These are phyloP conservation scores for Nemania serpens DNA, from an alignment of 2,329 filamentous ascomycete genomes.

Conservation along the genomic window DNA sequence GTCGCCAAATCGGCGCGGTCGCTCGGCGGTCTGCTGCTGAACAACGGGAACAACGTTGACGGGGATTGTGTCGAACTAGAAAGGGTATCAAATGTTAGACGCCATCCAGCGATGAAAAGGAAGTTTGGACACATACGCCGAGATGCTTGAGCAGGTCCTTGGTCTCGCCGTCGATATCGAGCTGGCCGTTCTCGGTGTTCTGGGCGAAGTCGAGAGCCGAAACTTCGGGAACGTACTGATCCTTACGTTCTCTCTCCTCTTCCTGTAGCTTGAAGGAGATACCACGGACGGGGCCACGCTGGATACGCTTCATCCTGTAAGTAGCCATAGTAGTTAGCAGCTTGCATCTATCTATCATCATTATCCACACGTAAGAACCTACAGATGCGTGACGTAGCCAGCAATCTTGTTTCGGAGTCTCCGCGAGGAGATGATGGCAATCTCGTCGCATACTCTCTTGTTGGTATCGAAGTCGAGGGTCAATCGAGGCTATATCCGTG, in stretches of 20 bases:
- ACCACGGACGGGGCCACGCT: constrained; percentile 97
- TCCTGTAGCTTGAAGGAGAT: constrained; percentile 99
- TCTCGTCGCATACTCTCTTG: constrained; percentile 99
- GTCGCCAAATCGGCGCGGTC: constrained; percentile 76
- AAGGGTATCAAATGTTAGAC: constrained; percentile 2
- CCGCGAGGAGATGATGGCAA: constrained; percentile 99
- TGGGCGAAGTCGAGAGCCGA: constrained; percentile 98
- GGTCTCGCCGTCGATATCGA: constrained; percentile 96
- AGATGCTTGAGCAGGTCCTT: constrained; percentile 99
- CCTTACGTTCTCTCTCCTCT: constrained; percentile 99
- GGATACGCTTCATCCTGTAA: constrained; percentile 92
- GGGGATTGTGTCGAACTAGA: constrained; percentile 92
- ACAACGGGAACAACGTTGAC: constrained; percentile 92
- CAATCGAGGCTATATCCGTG: constrained; percentile 81
- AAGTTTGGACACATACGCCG: constrained; percentile 72
- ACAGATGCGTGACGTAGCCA: constrained; percentile 92
- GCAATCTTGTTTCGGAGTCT: constrained; percentile 99
- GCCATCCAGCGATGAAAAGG: background rate
- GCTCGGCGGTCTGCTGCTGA: constrained; percentile 88
- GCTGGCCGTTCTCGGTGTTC: constrained; percentile 87
- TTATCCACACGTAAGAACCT: background rate
- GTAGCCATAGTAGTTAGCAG: constrained; percentile 8
- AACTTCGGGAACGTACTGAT: constrained; percentile 99
- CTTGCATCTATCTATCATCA: too few relatives aligned
- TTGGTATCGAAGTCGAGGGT: constrained; percentile 99